Conservation (phyloP, 495 filamentous ascomycete species). For the Penicillium antarcticum region DNA sequence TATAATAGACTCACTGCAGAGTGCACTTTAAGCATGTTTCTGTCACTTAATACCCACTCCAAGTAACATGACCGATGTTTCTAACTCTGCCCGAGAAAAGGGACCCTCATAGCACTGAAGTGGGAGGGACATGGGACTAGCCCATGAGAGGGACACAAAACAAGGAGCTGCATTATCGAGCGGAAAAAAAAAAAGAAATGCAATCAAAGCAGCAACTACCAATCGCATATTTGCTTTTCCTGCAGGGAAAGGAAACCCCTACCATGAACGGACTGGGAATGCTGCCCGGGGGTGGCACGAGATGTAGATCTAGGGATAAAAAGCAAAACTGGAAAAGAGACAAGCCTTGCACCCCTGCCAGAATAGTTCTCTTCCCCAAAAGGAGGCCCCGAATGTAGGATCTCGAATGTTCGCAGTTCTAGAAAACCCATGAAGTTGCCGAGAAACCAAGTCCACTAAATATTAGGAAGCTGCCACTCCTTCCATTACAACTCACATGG, state of each 20-base stretch:
- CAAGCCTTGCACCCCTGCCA: constrained; percentile 2
- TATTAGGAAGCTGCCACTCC: background rate
- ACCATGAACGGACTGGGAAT: constrained; percentile 10
- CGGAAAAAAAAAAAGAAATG: background rate
- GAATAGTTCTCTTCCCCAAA: background rate
- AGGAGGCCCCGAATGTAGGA: background rate
- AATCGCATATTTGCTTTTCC: constrained; percentile 3
- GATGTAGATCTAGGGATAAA: constrained; percentile 21
- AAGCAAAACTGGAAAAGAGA: constrained; percentile 3
- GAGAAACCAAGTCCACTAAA: background rate
- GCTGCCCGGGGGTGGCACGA: constrained; percentile 9
- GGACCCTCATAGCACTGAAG: background rate
- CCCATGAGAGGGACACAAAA: background rate
- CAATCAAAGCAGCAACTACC: background rate
- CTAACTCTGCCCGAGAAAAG: background rate
- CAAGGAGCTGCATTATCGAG: background rate
- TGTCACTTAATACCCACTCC: background rate
- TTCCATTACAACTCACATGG: background rate
- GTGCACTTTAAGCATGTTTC: background rate
- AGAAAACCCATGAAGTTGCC: background rate
- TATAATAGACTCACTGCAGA: too few species aligned
- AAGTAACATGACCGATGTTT: background rate
- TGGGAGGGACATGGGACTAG: background rate
- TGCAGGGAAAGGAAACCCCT: constrained; percentile 6
- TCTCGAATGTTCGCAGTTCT: background rate